phyloP scores from a whole-genome alignment of 1,284 basidiomycete species.

The Bothia castanella region DNA sequence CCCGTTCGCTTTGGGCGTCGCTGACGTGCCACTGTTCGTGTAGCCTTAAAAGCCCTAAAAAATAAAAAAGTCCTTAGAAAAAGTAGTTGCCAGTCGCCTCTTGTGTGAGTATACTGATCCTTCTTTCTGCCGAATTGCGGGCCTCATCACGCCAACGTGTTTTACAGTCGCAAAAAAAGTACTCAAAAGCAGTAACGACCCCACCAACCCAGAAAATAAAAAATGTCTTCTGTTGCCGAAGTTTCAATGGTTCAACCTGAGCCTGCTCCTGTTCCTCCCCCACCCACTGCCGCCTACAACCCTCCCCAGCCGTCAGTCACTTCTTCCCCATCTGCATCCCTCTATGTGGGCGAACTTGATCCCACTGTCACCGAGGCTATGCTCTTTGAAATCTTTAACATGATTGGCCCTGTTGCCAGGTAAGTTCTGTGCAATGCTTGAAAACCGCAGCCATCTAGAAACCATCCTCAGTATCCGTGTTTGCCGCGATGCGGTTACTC shows the following conservation, averaged over 20 bases:
- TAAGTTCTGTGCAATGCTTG: constrained; percentile 34
- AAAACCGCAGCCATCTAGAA: neutral
- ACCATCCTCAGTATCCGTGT: constrained; percentile 83
- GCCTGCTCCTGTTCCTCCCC: constrained; percentile 44
- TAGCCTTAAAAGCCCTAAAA: constrained; percentile 43
- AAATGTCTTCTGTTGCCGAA: constrained; percentile 59
- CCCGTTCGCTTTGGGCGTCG: constrained; percentile 2
- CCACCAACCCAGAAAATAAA: constrained; percentile 45
- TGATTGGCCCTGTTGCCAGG: constrained; percentile 99
- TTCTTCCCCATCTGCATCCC: constrained; percentile 81
- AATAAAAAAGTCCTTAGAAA: constrained; percentile 54
- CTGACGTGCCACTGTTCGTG: constrained; percentile 24
- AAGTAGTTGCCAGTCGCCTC: constrained; percentile 72
- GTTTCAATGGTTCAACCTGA: constrained; percentile 37
- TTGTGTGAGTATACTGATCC: constrained; percentile 48
- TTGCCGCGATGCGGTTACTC: constrained; percentile 98
- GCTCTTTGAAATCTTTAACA: constrained; percentile 99
- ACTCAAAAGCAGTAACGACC: constrained; percentile 86
- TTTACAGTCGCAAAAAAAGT: constrained; percentile 62
- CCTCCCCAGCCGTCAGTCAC: constrained; percentile 51
- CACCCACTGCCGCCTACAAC: constrained; percentile 48
- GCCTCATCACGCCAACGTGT: constrained; percentile 19
- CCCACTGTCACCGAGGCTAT: constrained; percentile 98
- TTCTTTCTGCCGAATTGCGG: constrained; percentile 17
- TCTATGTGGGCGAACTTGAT: constrained; percentile 99